Evolutionary conservation across 192 early-diverging fungal species (phyloP), one percentile per base, ranked within the genome.

Genomic region (Coemansia sp.): DNA sequence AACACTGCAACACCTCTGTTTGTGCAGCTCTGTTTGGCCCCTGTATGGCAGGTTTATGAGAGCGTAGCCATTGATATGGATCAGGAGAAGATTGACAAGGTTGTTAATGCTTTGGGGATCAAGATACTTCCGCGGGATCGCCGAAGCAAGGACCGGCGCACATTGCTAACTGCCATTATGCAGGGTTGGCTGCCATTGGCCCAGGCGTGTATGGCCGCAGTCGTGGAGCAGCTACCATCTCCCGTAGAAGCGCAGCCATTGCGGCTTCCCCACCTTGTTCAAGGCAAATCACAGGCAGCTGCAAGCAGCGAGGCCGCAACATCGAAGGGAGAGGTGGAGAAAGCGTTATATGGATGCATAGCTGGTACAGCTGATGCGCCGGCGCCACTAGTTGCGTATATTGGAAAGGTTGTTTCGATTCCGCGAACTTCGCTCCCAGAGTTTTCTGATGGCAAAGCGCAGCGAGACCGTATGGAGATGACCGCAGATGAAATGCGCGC

Each of bases 41-140:
- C 98, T 54, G 85, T 99, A 21, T 99, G 95, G 95, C 86, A 92
- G 62, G 86, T 98, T 0, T 98, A 98, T 71, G 91, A 97, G 41
- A 87, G 87, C 53, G 85, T 85, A 18, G 71, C 91, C 10, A 62
- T 86, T 16, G 69, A 90, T 21, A 84, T 80, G 19, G 77, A 92
- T 69, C 86, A 87, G n/a, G 92, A 90, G 48, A 92, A 90, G 60
- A 86, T 93, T 8, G 95, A 97, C 63, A 98, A 97, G 67, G 96
- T 99, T 55, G 91, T 96, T 25, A 84, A 84, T 38, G 83, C 94
- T 4, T 83, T 99, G 10, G 87, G 88, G 47, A 75, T 98, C 56
- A 98, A 98, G 72, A 69, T 99, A 14, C 65, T 92, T 19, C 95
- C 96, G 0, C 84, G 98, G 56, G 96, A 99, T 63, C 76, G 96